Percentiles rank a stretch among this genome's conserved stretches.
Evolutionary conservation across 768 basidiomycete species (phyloP).

Genomic region (Termitomyces sp.): DNA sequence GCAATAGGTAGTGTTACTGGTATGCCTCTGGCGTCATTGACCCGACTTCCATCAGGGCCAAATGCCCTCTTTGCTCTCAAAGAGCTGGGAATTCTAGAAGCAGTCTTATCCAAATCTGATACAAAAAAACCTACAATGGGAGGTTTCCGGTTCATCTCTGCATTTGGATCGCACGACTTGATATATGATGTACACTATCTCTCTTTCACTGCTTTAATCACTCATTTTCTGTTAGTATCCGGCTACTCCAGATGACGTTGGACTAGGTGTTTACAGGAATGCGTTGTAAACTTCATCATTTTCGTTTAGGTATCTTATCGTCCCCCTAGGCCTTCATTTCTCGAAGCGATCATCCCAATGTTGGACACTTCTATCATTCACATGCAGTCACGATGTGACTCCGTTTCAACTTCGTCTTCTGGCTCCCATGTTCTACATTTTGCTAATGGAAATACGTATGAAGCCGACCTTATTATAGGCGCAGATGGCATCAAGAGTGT

Average conservation of each 20-base stretch:
- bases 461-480: too few species aligned
- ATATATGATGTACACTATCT: slow-evolving; percentile 37
- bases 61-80: slow-evolving; percentile 44
- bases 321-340: slow-evolving; percentile 19
- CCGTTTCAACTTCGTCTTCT: slow-evolving; percentile 21
- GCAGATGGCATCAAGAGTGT: slow-evolving; percentile 52
- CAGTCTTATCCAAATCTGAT: slow-evolving; percentile 31
- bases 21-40: neutral
- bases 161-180: slow-evolving; percentile 35
- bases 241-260: slow-evolving; percentile 24
- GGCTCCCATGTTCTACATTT: slow-evolving; percentile 35
- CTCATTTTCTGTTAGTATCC: slow-evolving; percentile 24
- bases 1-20: slow-evolving; percentile 30
- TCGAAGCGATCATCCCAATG: too few species aligned
- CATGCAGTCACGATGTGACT: slow-evolving; percentile 45
- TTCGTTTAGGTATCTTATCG: neutral
- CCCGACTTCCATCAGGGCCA: slow-evolving; percentile 27
- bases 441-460: slow-evolving; percentile 39
- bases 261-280: slow-evolving; percentile 32
- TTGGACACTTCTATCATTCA: slow-evolving; percentile 35
- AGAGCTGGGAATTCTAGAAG: slow-evolving; percentile 37
- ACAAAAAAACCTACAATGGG: slow-evolving; percentile 24
- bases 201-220: neutral
- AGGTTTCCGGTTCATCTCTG: slow-evolving; percentile 37
- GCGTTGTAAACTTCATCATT: neutral